These are phyloP conservation scores for Leishmania arabica DNA, from an alignment of 208 protist genomes.

Conservation along the genomic window DNA sequence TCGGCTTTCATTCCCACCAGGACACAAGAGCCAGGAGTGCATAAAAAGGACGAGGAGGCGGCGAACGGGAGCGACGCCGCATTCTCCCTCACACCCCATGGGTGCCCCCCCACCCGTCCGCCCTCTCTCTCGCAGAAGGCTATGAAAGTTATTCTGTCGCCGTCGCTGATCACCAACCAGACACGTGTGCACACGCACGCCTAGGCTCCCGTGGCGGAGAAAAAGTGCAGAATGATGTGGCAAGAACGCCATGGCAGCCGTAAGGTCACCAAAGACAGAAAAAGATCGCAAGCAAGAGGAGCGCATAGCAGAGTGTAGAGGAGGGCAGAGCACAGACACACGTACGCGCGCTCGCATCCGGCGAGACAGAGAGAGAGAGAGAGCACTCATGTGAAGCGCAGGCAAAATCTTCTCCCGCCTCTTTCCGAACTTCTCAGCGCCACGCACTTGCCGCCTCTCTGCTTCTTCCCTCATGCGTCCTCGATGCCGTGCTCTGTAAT, in stretches of 20 bases:
- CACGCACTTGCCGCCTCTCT: not conserved
- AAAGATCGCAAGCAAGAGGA: not conserved
- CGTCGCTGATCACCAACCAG: not conserved
- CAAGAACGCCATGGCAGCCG: not conserved
- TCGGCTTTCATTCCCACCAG: too few species aligned
- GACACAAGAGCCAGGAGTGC: not conserved
- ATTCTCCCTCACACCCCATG: not conserved
- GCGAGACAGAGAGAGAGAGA: not conserved
- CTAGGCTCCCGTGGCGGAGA: not conserved
- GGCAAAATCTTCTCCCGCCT: not conserved
- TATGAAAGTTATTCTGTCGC: not conserved
- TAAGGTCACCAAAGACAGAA: not conserved
- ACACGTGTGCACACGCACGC: not conserved
- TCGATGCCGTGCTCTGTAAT: constrained; percentile 56
- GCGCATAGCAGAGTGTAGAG: not conserved
- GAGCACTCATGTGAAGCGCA: not conserved
- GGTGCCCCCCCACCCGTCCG: not conserved
- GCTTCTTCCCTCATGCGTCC: constrained; percentile 10
- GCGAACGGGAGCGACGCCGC: not conserved
- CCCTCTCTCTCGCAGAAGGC: not conserved
- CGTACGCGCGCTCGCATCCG: not conserved
- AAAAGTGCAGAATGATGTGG: not conserved
- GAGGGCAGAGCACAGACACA: not conserved
- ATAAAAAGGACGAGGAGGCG: not conserved
- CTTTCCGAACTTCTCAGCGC: not conserved